Percentiles rank a stretch among this genome's conserved stretches.
phyloP scores from a whole-genome alignment of 2,329 filamentous ascomycete genomes.

The Helotiales sp. region DNA sequence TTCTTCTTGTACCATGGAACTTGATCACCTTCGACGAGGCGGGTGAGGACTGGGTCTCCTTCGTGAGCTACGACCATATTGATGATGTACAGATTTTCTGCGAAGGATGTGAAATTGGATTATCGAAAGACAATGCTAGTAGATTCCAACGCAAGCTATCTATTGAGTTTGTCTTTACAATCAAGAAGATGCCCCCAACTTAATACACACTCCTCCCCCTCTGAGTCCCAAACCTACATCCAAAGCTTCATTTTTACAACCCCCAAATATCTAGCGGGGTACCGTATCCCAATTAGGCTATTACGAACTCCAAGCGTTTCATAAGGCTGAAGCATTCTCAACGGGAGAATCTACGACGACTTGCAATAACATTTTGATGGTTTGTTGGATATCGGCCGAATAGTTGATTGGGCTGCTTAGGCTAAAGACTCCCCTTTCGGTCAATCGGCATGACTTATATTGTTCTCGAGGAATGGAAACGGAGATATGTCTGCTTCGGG shows the following conservation, averaged over 20 bases:
- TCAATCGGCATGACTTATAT: not conserved
- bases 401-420: not conserved
- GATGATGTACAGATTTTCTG: not conserved
- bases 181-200: not conserved
- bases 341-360: too few species aligned
- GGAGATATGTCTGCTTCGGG: too few species aligned
- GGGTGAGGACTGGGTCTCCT: slow-evolving; percentile 47
- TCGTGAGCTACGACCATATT: slow-evolving; percentile 6
- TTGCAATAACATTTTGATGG: too few species aligned
- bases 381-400: not conserved
- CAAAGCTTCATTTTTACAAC: too few species aligned
- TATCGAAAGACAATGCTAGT: not conserved
- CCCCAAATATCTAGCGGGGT: not conserved
- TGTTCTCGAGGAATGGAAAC: not conserved
- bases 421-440: not conserved
- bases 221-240: not conserved
- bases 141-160: not conserved
- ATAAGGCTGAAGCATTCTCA: not conserved
- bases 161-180: not conserved
- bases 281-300: slow-evolving; percentile 6
- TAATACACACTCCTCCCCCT: not conserved
- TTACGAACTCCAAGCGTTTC: not conserved
- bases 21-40: slow-evolving; percentile 47
- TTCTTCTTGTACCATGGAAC: slow-evolving; percentile 48
- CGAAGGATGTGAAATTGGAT: not conserved